Evolutionary conservation across 257 asterid species (phyloP), one percentile per base, ranked within the genome.

Genomic region (Salvia hispanica): DNA sequence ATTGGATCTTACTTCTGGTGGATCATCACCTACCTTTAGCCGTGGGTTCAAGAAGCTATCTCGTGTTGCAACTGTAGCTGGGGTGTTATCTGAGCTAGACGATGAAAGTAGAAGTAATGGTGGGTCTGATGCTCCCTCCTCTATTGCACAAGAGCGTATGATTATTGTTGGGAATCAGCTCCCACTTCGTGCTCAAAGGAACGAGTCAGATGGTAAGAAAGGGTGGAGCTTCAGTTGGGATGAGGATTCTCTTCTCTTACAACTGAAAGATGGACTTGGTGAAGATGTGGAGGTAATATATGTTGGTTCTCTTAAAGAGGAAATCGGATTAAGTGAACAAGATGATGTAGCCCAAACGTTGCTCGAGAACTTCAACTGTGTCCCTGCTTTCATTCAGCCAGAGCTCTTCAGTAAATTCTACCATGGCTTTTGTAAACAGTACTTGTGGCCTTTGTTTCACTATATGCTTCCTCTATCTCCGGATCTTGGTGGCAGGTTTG

Each of bases 401-500:
- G 95, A 83, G 52, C 79, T 90, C 28, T 86, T 88, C 77, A 84
- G 77, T 54, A 88, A 88, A 72, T 88, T 84, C 84, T 90, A 90
- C 77, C 95, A 85, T 62, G 95, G 97, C 16, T 90, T 90, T 70
- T 90, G 97, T 77, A 90, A 90, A 63, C 97, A 88, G 74, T 83
- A 88, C 53, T 76, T 90, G 15, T 90, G 97, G 97, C 95, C 97
- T 75, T 69, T 90, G 70, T 90, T 90, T 80, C 97, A 90, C 74
- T 90, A 90, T 72, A 90, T 90, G 97, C 97, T 90, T 46, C 97
- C 97, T 50, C 76, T 90, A 15, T 90, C 97, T 9, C 97, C 95
- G 0, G 95, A 90, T 67, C 97, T 88, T 39, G 95, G 95, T 56
- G 97, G 97, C 45, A 78, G 97, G 75, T 90, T 90, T 42, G 97